Base-by-base conservation (phyloP, 495 filamentous ascomycete species). In the Astrothelium macrocarpum region DNA sequence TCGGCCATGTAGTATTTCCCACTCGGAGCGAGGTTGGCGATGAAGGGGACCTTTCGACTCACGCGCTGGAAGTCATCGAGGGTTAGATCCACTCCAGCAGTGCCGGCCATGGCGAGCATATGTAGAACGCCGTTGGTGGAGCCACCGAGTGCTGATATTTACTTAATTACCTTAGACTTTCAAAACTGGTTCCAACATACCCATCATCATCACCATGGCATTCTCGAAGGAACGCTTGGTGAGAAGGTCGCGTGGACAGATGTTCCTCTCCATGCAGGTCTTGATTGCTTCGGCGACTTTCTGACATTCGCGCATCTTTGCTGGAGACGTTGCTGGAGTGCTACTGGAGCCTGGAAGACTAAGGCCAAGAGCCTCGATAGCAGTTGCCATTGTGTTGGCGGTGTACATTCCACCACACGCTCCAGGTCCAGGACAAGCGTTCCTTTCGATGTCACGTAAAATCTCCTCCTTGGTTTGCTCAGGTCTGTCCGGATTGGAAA, bases 371-470 rank as follows among this genome's bases (percentile, higher is more conserved):
- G 91, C 89, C 74, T 98, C 94, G 66, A 98, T 91, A 16, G 91
- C 91, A 0, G 91, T 95, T 4, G 90, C 89, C 92, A 98, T 96
- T 1, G 94, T 97, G 74, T 98, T 98, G 62, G 94, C 94, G 1
- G 94, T 98, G 75, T 89, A 98, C 85, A 87, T 98, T 59, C 94
- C 94, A 66, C 94, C 94, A 70, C 94, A 98, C n/a, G 91, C 92
- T 34, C 93, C 93, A 16, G 89, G 85, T 16, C 90, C 91, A 28
- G 94, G 94, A 74, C 94, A 97, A 2, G 93, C 86, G 67, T 96
- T 80, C 53, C 79, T 80, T 75, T 95, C 89, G 34, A 98, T 81
- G 72, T 97, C 94, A 58, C 87, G 85, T 79, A 97, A 85, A 62
- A 97, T 83, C 46, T 96, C 90, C 62, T 85, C 85, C 32, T 88